phyloP scores from a whole-genome alignment of 116 monocot species.

The Thalassia testudinum region DNA sequence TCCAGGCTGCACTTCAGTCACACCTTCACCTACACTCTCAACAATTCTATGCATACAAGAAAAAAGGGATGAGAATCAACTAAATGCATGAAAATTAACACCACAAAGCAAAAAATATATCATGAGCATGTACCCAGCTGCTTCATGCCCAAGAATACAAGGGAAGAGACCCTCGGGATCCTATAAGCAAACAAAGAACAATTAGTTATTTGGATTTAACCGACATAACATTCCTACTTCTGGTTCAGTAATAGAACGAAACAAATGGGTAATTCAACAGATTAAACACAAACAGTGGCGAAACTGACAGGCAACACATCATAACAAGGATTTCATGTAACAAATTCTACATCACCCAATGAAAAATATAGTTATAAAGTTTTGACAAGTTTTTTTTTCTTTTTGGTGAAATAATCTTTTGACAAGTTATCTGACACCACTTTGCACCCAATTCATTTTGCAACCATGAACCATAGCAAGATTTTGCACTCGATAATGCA shows the following conservation, averaged over 20 bases:
- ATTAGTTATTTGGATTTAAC: neutral
- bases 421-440: no score
- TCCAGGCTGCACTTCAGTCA: slow-evolving; percentile 86
- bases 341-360: no score
- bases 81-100: no score
- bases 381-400: no score
- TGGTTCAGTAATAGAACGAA: neutral
- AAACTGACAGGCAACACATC: neutral
- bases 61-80: neutral
- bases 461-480: no score
- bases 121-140: slow-evolving; percentile 57
- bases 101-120: neutral
- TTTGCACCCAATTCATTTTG: no score
- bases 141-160: slow-evolving; percentile 99
- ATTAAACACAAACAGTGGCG: neutral
- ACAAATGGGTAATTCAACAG: neutral
- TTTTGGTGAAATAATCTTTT: no score
- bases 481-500: no score
- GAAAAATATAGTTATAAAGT: no score
- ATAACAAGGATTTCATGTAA: no score
- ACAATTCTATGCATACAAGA: slow-evolving; percentile 38
- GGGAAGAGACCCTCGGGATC: slow-evolving; percentile 98
- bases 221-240: neutral
- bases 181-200: slow-evolving; percentile 16
- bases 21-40: slow-evolving; percentile 97